phyloP scores from a whole-genome alignment of 768 basidiomycete species.

The Tephrocybe sp. region DNA sequence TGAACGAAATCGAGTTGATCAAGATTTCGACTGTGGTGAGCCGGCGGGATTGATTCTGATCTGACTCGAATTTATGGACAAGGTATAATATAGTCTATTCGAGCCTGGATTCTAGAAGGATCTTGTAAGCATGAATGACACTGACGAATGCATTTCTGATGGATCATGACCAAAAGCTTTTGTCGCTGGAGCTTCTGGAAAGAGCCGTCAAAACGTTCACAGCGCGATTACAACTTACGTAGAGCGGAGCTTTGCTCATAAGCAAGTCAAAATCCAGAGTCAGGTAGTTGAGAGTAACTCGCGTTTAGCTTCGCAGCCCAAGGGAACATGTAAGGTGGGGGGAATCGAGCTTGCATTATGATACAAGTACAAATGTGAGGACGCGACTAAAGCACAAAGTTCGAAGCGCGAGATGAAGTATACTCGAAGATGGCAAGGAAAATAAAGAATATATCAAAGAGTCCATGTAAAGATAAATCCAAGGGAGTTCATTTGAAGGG shows the following conservation, averaged over 20 bases:
- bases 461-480: slow-evolving; percentile 3
- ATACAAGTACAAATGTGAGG: slow-evolving; percentile 5
- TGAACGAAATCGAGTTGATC: not conserved
- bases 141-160: not conserved
- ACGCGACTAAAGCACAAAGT: not conserved
- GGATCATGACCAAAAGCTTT: not conserved
- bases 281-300: not conserved
- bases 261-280: too few relatives aligned
- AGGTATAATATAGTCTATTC: not conserved
- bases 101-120: not conserved
- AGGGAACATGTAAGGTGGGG: not conserved
- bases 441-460: slow-evolving; percentile 3
- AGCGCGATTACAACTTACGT: not conserved
- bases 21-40: not conserved
- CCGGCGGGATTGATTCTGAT: not conserved
- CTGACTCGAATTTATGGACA: not conserved
- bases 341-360: not conserved
- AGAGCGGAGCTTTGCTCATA: not conserved
- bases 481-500: not conserved
- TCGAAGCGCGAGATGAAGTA: not conserved
- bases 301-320: too few relatives aligned
- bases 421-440: not conserved
- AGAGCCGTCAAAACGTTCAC: not conserved
- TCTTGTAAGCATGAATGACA: not conserved
- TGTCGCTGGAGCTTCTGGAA: not conserved